Evolutionary conservation across 2,329 filamentous ascomycete genomes (phyloP).

Genomic region (Neofusicoccum ribis): DNA sequence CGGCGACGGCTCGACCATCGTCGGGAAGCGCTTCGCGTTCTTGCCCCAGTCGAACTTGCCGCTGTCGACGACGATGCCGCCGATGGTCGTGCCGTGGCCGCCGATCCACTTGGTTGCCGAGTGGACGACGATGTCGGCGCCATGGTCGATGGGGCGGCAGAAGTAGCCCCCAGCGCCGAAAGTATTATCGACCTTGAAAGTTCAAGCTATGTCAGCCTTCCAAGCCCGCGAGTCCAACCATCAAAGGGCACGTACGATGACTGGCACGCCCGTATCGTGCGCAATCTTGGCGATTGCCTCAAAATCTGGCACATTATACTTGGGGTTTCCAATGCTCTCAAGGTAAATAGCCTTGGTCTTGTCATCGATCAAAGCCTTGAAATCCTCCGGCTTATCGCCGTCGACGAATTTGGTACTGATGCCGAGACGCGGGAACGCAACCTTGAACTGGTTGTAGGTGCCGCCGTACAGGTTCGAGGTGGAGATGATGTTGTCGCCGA

Average conservation of each 20-base stretch:
- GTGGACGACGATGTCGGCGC: conserved; percentile 91
- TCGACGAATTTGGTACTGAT: conserved; percentile 85
- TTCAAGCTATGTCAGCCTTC: neutral
- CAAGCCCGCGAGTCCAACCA: neutral
- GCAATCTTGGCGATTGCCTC: conserved; percentile 82
- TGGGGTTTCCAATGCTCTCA: conserved; percentile 91
- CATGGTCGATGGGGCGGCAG: conserved; percentile 80
- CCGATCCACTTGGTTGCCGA: conserved; percentile 97
- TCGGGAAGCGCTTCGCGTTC: conserved; percentile 80
- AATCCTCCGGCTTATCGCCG: conserved; percentile 76
- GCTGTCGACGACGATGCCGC: conserved; percentile 79
- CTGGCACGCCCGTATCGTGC: conserved; percentile 62
- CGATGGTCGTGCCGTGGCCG: conserved; percentile 90
- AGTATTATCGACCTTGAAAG: conserved; percentile 77
- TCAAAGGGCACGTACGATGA: conserved; percentile 43
- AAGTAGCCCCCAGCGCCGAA: conserved; percentile 94
- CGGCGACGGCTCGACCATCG: conserved; percentile 84
- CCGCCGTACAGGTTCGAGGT: conserved; percentile 91
- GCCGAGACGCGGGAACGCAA: conserved; percentile 81
- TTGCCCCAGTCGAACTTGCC: conserved; percentile 95
- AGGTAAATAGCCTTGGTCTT: conserved; percentile 91
- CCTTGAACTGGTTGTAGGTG: conserved; percentile 97
- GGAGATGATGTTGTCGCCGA: conserved; percentile 89
- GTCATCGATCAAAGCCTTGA: conserved; percentile 82
- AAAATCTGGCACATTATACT: conserved; percentile 90